These are phyloP conservation scores for Pochonia chlamydosporia DNA, from an alignment of 2,329 filamentous ascomycete genomes.

Conservation along the genomic window DNA sequence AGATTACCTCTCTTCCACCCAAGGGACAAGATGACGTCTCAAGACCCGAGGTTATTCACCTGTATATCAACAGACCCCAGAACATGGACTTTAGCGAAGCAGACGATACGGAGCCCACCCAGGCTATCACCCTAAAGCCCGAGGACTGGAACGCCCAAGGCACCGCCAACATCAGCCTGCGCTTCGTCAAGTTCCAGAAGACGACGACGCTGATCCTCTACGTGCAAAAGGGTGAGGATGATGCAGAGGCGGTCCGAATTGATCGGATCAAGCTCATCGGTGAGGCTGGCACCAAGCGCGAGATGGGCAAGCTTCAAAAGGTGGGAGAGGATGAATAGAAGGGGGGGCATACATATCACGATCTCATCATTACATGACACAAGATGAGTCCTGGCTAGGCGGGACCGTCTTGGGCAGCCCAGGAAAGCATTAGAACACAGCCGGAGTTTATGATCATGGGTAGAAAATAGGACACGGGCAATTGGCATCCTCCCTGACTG, in stretches of 20 bases:
- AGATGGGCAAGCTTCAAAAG: conserved; percentile 94
- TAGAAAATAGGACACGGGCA: neutral
- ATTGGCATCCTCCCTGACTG: neutral
- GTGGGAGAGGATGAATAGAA: conserved; percentile 66
- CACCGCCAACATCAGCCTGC: conserved; percentile 66
- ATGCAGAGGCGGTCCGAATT: conserved; percentile 78
- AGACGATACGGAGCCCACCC: conserved; percentile 76
- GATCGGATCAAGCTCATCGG: conserved; percentile 77
- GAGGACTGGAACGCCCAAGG: conserved; percentile 78
- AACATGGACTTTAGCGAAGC: conserved; percentile 95
- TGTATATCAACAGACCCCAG: conserved; percentile 84
- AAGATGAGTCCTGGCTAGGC: neutral
- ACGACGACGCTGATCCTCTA: conserved; percentile 83
- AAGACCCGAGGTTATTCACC: conserved; percentile 74
- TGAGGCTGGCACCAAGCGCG: conserved; percentile 84
- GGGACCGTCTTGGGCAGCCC: neutral
- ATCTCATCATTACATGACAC: neutral
- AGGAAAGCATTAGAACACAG: neutral
- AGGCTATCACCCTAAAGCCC: conserved; percentile 67
- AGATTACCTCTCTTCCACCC: conserved; percentile 78
- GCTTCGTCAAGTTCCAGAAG: conserved; percentile 97
- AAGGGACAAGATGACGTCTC: conserved; percentile 68
- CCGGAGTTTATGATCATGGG: neutral
- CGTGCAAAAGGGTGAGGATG: conserved; percentile 77
- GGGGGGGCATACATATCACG: neutral